Evolutionary conservation across 306 rosid genomes (phyloP).

Genomic region (Boehmeria nivea): DNA sequence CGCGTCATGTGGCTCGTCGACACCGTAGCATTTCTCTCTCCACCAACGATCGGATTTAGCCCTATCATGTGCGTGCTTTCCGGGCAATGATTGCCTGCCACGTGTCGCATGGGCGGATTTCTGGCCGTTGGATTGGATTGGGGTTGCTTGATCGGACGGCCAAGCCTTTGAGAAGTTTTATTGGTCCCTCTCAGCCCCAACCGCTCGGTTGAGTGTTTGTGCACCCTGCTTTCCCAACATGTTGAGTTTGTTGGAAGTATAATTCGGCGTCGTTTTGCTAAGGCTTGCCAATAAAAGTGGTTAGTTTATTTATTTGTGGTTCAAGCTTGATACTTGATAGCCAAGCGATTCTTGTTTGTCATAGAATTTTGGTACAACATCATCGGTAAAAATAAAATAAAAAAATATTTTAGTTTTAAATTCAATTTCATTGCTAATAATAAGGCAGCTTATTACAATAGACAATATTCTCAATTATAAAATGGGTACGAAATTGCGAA

Average conservation of each 20-base stretch:
- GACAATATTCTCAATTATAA: too few relatives aligned
- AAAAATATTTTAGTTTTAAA: too few relatives aligned
- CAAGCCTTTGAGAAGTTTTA: too few relatives aligned
- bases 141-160: background rate
- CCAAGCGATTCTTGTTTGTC: too few relatives aligned
- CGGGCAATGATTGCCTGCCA: background rate
- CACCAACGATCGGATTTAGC: background rate
- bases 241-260: background rate
- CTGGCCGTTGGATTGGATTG: background rate
- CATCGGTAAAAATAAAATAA: too few relatives aligned
- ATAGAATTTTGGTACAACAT: too few relatives aligned
- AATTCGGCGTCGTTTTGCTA: background rate
- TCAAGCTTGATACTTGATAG: too few relatives aligned
- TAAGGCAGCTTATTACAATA: too few relatives aligned
- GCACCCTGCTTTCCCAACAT: constrained; percentile 49
- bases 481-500: too few relatives aligned
- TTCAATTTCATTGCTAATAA: too few relatives aligned
- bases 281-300: too few relatives aligned
- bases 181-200: constrained; percentile 34
- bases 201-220: constrained; percentile 24
- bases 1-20: constrained; percentile 14
- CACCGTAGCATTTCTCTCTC: constrained; percentile 9
- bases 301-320: too few relatives aligned
- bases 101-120: background rate
- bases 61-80: constrained; percentile 13